These are phyloP conservation scores for Syzygium syzygioides DNA, from an alignment of 441 rosid species.

Conservation along the genomic window DNA sequence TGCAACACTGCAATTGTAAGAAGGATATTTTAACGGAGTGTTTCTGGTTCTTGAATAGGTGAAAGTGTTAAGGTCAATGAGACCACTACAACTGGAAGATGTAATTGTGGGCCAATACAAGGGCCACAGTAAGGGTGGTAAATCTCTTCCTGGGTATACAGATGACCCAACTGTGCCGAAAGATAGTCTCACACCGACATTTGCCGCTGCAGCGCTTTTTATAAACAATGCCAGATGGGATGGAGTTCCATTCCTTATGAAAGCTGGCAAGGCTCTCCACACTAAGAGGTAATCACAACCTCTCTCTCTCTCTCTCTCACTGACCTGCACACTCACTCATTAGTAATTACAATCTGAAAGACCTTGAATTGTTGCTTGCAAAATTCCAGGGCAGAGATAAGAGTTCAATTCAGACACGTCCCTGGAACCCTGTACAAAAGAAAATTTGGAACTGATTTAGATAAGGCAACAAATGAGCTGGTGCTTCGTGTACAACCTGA, in stretches of 20 bases:
- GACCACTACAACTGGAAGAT: conserved; percentile 61
- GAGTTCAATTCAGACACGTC: conserved; percentile 93
- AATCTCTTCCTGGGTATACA: conserved; percentile 50
- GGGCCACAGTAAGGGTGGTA: conserved; percentile 61
- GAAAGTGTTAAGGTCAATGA: conserved; percentile 82
- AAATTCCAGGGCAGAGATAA: conserved; percentile 67
- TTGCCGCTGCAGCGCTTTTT: conserved; percentile 87
- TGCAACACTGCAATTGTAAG: background rate
- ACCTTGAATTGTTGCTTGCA: background rate
- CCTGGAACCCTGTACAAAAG: conserved; percentile 81
- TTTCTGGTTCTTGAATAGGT: conserved; percentile 33
- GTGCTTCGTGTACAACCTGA: conserved; percentile 94
- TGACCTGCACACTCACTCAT: background rate
- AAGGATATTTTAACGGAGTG: background rate
- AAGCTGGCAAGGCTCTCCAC: conserved; percentile 90
- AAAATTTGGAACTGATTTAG: conserved; percentile 59
- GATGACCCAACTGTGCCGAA: conserved; percentile 75
- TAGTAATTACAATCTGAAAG: background rate
- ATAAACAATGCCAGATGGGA: conserved; percentile 92
- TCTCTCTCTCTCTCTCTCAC: background rate
- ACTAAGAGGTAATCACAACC: conserved; percentile 38
- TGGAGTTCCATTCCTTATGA: conserved; percentile 92
- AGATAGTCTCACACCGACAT: conserved; percentile 75
- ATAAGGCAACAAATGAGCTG: conserved; percentile 82
- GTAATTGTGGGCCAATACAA: conserved; percentile 76